phyloP scores from a whole-genome alignment of 202 grass and related monocot species.

The Carex arenaria region DNA sequence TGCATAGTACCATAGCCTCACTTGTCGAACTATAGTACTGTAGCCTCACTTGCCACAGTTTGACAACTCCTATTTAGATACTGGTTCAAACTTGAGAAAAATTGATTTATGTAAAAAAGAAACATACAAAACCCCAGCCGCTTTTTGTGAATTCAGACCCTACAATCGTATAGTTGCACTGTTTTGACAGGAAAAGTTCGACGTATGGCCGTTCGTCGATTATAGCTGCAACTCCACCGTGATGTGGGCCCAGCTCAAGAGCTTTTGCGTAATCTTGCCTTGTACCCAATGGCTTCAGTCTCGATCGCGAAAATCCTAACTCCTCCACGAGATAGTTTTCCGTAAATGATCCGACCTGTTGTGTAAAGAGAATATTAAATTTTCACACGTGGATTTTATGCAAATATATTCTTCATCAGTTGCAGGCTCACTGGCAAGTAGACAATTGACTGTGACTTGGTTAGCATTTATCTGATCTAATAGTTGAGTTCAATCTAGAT shows the following conservation, averaged over 20 bases:
- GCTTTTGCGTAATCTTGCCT: slow-evolving; percentile 37
- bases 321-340: slow-evolving; percentile 63
- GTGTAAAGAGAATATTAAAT: background rate
- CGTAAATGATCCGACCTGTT: slow-evolving; percentile 49
- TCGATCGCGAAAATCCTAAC: slow-evolving; percentile 46
- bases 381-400: background rate
- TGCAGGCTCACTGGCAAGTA: background rate
- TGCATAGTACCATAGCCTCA: no score
- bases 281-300: slow-evolving; percentile 46
- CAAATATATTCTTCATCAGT: background rate
- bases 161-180: slow-evolving; percentile 44
- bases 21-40: no score
- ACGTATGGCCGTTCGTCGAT: slow-evolving; percentile 61
- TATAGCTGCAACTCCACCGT: slow-evolving; percentile 64
- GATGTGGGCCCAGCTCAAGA: slow-evolving; percentile 50
- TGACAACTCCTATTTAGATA: background rate
- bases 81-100: background rate
- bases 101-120: background rate
- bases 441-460: background rate
- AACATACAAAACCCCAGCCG: slow-evolving; percentile 85
- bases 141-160: slow-evolving; percentile 75
- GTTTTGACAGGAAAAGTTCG: slow-evolving; percentile 43
- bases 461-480: background rate
- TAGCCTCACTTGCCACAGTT: background rate
- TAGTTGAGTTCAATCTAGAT: background rate